phyloP scores from a whole-genome alignment of 106 monocot species.

The Dioscorea alata region DNA sequence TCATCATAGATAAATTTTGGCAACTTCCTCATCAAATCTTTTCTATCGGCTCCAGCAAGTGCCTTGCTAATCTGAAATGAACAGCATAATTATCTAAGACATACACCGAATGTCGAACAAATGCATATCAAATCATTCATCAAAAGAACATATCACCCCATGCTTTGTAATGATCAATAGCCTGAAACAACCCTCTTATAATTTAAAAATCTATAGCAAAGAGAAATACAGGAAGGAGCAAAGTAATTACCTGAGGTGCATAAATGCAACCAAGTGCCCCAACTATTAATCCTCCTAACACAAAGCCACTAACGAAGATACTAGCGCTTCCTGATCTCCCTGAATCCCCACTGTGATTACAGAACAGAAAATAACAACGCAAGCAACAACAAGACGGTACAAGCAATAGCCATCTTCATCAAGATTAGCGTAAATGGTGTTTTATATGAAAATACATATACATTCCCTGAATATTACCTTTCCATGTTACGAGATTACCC shows the following conservation, averaged over 20 bases:
- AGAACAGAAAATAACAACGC: not conserved
- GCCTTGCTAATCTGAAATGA: slow-evolving; percentile 66
- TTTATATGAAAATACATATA: too few species aligned
- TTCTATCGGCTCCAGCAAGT: slow-evolving; percentile 59
- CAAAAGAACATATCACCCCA: too few species aligned
- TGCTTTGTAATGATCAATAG: too few species aligned
- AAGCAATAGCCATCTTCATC: too few species aligned
- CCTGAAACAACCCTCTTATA: too few species aligned
- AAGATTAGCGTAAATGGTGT: too few species aligned
- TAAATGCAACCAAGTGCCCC: slow-evolving; percentile 76
- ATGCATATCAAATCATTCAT: too few species aligned
- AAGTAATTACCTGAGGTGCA: slow-evolving; percentile 69
- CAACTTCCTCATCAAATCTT: slow-evolving; percentile 72
- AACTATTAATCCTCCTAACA: slow-evolving; percentile 69
- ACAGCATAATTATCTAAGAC: not conserved
- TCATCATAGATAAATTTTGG: slow-evolving; percentile 91
- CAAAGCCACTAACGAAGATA: slow-evolving; percentile 64
- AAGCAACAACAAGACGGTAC: not conserved
- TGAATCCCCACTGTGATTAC: slow-evolving; percentile 24
- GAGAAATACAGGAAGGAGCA: not conserved
- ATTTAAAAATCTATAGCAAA: too few species aligned
- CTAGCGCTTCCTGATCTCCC: slow-evolving; percentile 40
- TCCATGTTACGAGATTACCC: too few species aligned
- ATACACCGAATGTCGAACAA: not conserved
- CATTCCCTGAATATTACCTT: too few species aligned